Evolutionary conservation across 2,329 filamentous ascomycete genomes (phyloP).

Genomic region (Acrodontium crateriforme): DNA sequence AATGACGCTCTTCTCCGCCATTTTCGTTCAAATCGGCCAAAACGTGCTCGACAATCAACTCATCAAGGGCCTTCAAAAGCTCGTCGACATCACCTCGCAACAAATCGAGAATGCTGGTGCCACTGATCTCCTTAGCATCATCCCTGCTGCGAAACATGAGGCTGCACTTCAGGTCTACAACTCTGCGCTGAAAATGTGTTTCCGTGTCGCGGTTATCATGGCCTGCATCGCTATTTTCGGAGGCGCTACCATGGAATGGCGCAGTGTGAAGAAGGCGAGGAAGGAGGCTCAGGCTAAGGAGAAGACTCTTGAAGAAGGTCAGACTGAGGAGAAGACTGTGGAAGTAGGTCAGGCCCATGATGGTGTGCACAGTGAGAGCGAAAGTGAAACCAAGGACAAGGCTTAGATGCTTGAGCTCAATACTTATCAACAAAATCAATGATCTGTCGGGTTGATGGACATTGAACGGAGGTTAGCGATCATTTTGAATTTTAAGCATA

Average conservation of each 20-base stretch:
- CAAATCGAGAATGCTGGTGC: slow-evolving; percentile 16
- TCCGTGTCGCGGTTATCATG: slow-evolving; percentile 10
- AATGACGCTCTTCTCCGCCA: slow-evolving; percentile 29
- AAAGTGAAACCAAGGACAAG: no score
- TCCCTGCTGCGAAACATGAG: slow-evolving; percentile 9
- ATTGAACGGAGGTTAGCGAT: no score
- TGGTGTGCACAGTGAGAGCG: no score
- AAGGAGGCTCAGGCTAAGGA: slow-evolving; percentile 2
- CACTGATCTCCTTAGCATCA: slow-evolving; percentile 13
- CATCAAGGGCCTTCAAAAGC: slow-evolving; percentile 2
- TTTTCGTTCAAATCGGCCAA: slow-evolving; percentile 30
- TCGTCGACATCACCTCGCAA: slow-evolving; percentile 6
- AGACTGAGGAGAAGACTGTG: no score
- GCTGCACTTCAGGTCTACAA: slow-evolving; percentile 15
- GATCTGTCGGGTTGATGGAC: no score
- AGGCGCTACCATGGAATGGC: slow-evolving; percentile 15
- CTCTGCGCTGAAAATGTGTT: slow-evolving; percentile 14
- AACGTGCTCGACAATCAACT: slow-evolving; percentile 12
- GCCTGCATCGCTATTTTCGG: slow-evolving; percentile 12
- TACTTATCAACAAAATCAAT: no score
- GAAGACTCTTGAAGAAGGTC: no score
- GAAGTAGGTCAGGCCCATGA: no score
- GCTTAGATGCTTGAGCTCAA: no score
- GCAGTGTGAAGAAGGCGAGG: slow-evolving; percentile 7
- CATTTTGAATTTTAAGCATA: no score